Conservation (phyloP, 1,284 basidiomycete species). For the Cryptococcus depauperatus region DNA sequence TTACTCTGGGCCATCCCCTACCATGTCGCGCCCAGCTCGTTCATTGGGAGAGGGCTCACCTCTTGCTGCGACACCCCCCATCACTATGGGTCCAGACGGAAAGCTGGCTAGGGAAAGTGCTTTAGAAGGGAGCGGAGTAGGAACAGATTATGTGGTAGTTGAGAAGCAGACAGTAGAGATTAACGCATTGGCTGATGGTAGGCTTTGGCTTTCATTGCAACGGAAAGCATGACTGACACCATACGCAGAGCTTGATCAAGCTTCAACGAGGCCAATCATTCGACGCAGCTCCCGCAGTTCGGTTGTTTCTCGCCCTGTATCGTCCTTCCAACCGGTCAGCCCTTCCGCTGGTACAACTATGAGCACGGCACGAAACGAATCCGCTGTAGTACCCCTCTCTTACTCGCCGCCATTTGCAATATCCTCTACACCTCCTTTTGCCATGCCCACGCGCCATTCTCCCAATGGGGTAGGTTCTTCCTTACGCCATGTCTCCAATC, state of each 20-base stretch:
- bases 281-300: slow-evolving; percentile 40
- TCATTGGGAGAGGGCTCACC: slow-evolving; percentile 34
- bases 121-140: slow-evolving; percentile 30
- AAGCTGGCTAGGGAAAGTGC: slow-evolving; percentile 34
- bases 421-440: slow-evolving; percentile 45
- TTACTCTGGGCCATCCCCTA: slow-evolving; percentile 9
- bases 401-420: slow-evolving; percentile 47
- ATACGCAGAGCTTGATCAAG: slow-evolving; percentile 44
- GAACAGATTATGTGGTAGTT: slow-evolving; percentile 51
- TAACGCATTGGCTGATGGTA: slow-evolving; percentile 52
- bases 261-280: slow-evolving; percentile 36
- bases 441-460: slow-evolving; percentile 23
- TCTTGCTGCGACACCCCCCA: slow-evolving; percentile 37
- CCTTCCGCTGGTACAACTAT: too few relatives aligned
- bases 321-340: slow-evolving; percentile 32
- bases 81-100: slow-evolving; percentile 24
- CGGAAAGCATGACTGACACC: slow-evolving; percentile 4
- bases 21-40: slow-evolving; percentile 5
- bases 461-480: slow-evolving; percentile 11
- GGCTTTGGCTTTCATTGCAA: slow-evolving; percentile 17
- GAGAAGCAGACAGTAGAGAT: slow-evolving; percentile 54
- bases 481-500: slow-evolving; percentile 31
- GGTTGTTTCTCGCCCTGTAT: slow-evolving; percentile 38
- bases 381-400: slow-evolving; percentile 26
- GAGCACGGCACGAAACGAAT: slow-evolving; percentile 7